Evolutionary conservation across 257 asterid species (phyloP).

Genomic region (Nicotiana tabacum): DNA sequence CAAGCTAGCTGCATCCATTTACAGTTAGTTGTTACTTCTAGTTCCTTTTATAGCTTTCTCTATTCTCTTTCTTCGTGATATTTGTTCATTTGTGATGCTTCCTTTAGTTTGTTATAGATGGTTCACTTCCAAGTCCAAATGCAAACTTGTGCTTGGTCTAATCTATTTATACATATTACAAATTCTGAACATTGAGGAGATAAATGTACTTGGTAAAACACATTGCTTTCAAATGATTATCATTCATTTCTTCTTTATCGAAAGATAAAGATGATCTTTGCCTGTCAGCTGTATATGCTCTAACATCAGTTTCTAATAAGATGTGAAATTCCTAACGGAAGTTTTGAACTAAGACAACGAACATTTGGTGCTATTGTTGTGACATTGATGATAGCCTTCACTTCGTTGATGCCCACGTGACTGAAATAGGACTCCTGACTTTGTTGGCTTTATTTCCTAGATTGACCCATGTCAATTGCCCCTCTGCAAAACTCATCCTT

Average conservation of each 20-base stretch:
- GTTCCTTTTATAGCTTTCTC: neutral
- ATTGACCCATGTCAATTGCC: conserved; percentile 69
- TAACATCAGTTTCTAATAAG: conserved; percentile 6
- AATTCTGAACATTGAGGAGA: neutral
- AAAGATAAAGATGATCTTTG: neutral
- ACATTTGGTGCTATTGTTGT: conserved; percentile 12
- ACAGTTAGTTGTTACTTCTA: neutral
- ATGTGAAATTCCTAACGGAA: neutral
- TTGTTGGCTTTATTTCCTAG: conserved; percentile 26
- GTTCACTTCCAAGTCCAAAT: neutral
- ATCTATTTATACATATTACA: neutral
- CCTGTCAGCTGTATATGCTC: neutral
- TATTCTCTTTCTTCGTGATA: neutral
- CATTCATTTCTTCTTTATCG: neutral
- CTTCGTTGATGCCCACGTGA: conserved; percentile 59
- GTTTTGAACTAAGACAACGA: neutral
- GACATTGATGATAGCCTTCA: conserved; percentile 12
- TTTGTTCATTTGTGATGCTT: neutral
- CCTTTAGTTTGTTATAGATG: neutral
- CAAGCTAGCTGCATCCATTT: neutral
- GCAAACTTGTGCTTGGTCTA: neutral
- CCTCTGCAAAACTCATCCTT: conserved; percentile 35
- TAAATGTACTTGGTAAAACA: neutral
- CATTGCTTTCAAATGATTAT: neutral
- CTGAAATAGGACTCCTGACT: conserved; percentile 79